Percentiles rank a stretch among this genome's conserved stretches.
Evolutionary conservation across 257 asterid genomes (phyloP).

Genomic region (Scutellaria galericulata): DNA sequence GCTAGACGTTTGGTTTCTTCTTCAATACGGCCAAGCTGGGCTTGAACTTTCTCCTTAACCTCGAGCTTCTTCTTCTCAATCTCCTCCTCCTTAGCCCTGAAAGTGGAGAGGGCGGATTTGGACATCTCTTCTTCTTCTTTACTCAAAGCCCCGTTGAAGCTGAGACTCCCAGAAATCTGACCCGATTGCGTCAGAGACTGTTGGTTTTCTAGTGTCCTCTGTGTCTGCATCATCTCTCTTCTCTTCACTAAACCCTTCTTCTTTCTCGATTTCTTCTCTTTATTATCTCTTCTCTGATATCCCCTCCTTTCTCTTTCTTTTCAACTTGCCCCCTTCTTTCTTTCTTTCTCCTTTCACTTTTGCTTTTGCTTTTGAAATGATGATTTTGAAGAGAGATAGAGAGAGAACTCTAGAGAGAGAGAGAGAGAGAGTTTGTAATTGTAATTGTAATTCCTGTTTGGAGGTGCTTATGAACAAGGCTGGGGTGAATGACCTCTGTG

Average conservation of each 20-base stretch:
- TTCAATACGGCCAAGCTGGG: conserved; percentile 94
- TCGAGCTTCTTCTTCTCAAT: conserved; percentile 95
- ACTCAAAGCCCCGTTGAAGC: conserved; percentile 69
- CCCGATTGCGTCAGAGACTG: conserved; percentile 74
- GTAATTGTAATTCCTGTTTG: conserved; percentile 41
- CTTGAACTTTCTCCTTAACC: conserved; percentile 85
- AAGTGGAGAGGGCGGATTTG: conserved; percentile 83
- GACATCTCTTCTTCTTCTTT: conserved; percentile 97
- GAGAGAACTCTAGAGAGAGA: not conserved
- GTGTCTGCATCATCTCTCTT: conserved; percentile 60
- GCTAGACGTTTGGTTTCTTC: conserved; percentile 92
- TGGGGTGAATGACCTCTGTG: conserved; percentile 35
- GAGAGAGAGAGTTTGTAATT: conserved; percentile 11
- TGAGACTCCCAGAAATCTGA: conserved; percentile 77
- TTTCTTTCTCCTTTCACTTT: conserved; percentile 40
- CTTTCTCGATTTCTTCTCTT: conserved; percentile 39
- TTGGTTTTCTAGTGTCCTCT: conserved; percentile 68
- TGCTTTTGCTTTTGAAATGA: conserved; percentile 60
- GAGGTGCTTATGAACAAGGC: conserved; percentile 59
- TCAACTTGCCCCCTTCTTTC: conserved; percentile 28
- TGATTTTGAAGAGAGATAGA: conserved; percentile 30
- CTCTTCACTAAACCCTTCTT: conserved; percentile 38
- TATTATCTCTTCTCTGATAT: conserved; percentile 26
- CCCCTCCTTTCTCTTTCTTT: conserved; percentile 16
- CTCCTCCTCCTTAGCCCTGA: conserved; percentile 96